phyloP scores from a whole-genome alignment of 1,284 basidiomycete species.

The Apiotrichum gamsii region DNA sequence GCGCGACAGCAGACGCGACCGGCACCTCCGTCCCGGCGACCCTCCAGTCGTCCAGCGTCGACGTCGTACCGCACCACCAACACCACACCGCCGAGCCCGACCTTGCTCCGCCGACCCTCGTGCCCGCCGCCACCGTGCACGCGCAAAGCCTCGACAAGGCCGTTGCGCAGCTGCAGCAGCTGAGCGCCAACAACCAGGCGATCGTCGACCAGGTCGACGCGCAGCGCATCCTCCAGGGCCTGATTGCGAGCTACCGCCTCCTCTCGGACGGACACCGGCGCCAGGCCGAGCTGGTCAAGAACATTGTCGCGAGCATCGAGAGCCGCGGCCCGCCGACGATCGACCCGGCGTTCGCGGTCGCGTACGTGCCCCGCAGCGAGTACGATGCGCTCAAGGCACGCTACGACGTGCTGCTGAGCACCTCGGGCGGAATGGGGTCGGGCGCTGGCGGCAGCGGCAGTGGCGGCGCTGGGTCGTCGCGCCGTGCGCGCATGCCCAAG shows the following conservation, averaged over 20 bases:
- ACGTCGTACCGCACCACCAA: not conserved
- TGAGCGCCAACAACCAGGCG: slow-evolving; percentile 19
- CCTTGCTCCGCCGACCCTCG: slow-evolving; percentile 9
- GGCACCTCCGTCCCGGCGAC: not conserved
- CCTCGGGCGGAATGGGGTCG: no score
- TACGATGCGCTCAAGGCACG: slow-evolving; percentile 37
- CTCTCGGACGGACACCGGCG: slow-evolving; percentile 31
- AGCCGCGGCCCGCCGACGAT: slow-evolving; percentile 20
- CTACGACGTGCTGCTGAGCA: slow-evolving; percentile 29
- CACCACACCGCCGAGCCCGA: not conserved
- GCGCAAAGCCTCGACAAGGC: slow-evolving; percentile 20
- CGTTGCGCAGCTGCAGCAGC: slow-evolving; percentile 21
- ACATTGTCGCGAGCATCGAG: slow-evolving; percentile 17
- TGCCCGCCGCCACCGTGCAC: slow-evolving; percentile 17
- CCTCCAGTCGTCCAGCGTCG: not conserved
- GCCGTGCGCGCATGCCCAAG: slow-evolving; percentile 4
- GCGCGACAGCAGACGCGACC: not conserved
- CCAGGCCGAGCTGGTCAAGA: slow-evolving; percentile 30
- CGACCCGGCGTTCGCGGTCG: slow-evolving; percentile 22
- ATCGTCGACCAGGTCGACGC: slow-evolving; percentile 32
- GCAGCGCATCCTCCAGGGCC: slow-evolving; percentile 22
- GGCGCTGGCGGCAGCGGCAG: no score
- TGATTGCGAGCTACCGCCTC: slow-evolving; percentile 28
- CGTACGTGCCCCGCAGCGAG: slow-evolving; percentile 27
- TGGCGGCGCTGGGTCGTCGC: not conserved